Base-by-base conservation (phyloP, 139 green algal species). In the Picochlorum sp. region DNA sequence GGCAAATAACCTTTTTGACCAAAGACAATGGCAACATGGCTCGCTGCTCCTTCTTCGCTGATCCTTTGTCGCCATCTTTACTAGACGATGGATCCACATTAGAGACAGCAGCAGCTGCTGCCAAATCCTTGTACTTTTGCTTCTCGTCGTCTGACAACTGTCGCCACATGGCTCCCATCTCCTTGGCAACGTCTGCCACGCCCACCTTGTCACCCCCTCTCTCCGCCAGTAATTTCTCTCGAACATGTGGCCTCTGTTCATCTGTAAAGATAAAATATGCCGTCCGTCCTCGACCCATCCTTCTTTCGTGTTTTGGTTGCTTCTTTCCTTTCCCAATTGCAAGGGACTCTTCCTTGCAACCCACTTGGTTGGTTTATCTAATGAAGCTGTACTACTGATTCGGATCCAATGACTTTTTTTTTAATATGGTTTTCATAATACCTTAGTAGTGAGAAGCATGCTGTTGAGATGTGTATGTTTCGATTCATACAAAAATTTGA, bases 131-230 rank as follows among this genome's bases (percentile, higher is more conserved):
- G 60, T 76, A 91, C 4, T 15, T 13, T 21, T 74, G 60, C 57
- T 80, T 81, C 23, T 89, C 74, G 28, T 86, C 82, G 0, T 88
- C 78, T 18, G 31, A 76, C 11, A 90, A 71, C 0, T 52, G 60
- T 6, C 65, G 65, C 85, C 85, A 92, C 3, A 57, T 37, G 51
- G 78, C 60, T 0, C 80, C 85, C 0, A 92, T 68, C 16, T 61
- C 73, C 66, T 90, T 89, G 23, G 76, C 80, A 20, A 89, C 69
- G 0, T 60, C 55, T 28, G 66, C 73, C 30, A 88, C 70, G 2
- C 54, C 60, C 1, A 77, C 61, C 34, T 78, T 78, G 26, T 41
- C 68, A 63, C 49, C 55, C 4, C 44, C 34, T 20, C 23, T 52
- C 49, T 38, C 60, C 37, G 67, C 65, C 47, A 72, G 34, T n/a